Base-by-base conservation (phyloP, 1,139 yeast genomes). In the Yarrowia galli region DNA sequence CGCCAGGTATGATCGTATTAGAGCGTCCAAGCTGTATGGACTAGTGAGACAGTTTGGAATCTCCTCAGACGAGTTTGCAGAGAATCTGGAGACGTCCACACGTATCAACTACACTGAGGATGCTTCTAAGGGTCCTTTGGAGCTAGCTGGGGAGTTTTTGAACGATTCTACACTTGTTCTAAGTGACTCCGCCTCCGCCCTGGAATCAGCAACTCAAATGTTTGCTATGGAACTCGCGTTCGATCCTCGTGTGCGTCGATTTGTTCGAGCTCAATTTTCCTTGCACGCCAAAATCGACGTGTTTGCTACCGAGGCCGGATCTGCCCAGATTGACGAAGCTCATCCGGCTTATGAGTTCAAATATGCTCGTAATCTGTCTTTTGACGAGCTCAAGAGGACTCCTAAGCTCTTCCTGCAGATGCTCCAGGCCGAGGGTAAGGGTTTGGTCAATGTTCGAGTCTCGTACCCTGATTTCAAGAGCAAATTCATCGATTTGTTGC, bases 261-360 rank as follows among this genome's bases (percentile, higher is more conserved):
- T 87, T 72, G 84, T 95, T 67, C 87, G 99, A 77, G 79, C 84
- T 10, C 86, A 88, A 28, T 91, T 87, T 76, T 85, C 87, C 76
- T 82, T 84, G 51, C 87, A 84, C 74, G 92, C 96, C 18, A 83
- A 85, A 32, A 84, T 93, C 23, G 89, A 90, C 75, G 89, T 93
- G 25, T 85, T 86, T 18, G 80, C 93, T 49, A 93, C 98, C 0
- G 96, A 92, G 71, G 92, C 91, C 79, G 99, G 99, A 70, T 86
- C 86, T 73, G 82, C 86, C 63, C 87, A 89, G 71, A 95, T 95
- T 71, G 96, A 89, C 72, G 87, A 85, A 69, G 88, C 88, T 71
- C 89, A 95, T 71, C 90, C 95, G 1, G 93, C 88, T 74, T 92
- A 89, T 70, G 97, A 92, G 74, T 89, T 96, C 79, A 96, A 95